Conservation (phyloP, 345 rosid species). For the Salix koriyanagi region DNA sequence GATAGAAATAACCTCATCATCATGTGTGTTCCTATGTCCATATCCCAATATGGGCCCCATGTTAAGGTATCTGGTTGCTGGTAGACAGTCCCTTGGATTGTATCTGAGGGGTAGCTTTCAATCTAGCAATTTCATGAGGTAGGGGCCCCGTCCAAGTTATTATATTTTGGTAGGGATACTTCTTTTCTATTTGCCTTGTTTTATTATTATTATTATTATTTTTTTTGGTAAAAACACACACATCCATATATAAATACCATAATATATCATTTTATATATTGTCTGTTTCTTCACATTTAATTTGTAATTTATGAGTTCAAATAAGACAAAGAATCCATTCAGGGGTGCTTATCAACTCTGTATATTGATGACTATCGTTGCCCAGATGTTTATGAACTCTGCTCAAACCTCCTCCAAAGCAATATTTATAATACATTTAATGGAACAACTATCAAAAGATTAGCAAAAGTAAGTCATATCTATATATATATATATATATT, state of each 20-base stretch:
- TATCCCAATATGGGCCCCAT: slow-evolving; percentile 16
- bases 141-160: slow-evolving; percentile 8
- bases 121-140: slow-evolving; percentile 3
- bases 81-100: slow-evolving; percentile 32
- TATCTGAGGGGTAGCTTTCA: slow-evolving; percentile 31
- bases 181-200: neutral
- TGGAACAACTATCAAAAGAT: neutral
- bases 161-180: neutral
- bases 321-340: slow-evolving; percentile 42
- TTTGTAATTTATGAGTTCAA: slow-evolving; percentile 20
- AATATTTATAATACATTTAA: slow-evolving; percentile 11
- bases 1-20: neutral
- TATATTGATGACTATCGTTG: neutral
- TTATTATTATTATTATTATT: too few relatives aligned
- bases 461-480: neutral
- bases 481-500: too few relatives aligned
- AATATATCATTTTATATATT: neutral
- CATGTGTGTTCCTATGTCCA: neutral
- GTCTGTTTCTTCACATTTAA: slow-evolving; percentile 27
- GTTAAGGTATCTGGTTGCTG: slow-evolving; percentile 12
- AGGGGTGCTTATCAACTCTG: neutral
- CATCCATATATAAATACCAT: neutral
- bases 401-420: slow-evolving; percentile 8
- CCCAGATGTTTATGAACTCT: neutral
- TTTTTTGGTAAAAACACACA: too few relatives aligned